Conservation (phyloP, 371 early-diverging fungal species). For the Mortierella polycephala region DNA sequence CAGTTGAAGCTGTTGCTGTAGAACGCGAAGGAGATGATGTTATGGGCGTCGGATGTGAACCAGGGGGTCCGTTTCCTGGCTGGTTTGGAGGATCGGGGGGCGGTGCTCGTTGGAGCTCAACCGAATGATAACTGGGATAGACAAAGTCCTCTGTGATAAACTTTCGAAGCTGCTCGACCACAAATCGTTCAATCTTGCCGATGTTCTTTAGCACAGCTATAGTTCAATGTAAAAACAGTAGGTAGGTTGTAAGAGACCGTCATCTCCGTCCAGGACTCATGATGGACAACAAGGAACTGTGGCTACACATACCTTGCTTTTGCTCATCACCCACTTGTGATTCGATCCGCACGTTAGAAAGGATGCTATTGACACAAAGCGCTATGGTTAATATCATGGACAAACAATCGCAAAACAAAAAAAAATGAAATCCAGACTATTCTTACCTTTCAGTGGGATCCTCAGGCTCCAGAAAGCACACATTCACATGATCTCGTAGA, state of each 20-base stretch:
- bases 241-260: background rate
- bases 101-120: conserved; percentile 56
- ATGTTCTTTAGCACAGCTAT: conserved; percentile 88
- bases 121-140: conserved; percentile 85
- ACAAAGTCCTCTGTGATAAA: conserved; percentile 92
- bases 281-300: too few species aligned
- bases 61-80: background rate
- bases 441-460: conserved; percentile 59
- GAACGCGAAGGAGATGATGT: background rate
- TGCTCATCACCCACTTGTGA: conserved; percentile 91
- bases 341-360: conserved; percentile 83
- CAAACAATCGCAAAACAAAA: background rate
- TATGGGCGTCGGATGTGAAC: background rate
- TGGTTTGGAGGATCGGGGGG: conserved; percentile 3
- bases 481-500: conserved; percentile 82
- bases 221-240: background rate
- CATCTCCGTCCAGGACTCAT: background rate
- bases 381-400: background rate
- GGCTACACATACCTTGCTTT: conserved; percentile 75
- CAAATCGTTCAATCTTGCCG: conserved; percentile 91
- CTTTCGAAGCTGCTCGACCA: conserved; percentile 88
- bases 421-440: background rate
- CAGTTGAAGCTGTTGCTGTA: conserved; percentile 9
- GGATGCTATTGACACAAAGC: conserved; percentile 57
- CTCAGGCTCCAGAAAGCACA: conserved; percentile 90